A percentile compares a stretch with the other conserved stretches of the same genome.
Conservation (phyloP, 352 stramenopile genomes). For the Phytophthora hybrid region DNA sequence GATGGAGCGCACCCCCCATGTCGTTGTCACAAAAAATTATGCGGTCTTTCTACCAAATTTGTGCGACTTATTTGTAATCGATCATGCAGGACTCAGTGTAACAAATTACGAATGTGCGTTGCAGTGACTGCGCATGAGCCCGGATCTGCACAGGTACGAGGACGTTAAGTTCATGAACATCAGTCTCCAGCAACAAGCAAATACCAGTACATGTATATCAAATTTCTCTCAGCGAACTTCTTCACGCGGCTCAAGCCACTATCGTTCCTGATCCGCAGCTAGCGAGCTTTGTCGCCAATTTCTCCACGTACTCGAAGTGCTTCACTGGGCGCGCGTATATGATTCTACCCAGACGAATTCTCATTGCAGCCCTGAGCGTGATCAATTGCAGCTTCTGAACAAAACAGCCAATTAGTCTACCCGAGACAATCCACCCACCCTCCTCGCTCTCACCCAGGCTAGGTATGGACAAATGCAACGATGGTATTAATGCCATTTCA, state of each 20-base stretch:
- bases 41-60: too few species aligned
- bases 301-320: conserved; percentile 76
- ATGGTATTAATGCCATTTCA: too few species aligned
- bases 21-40: too few species aligned
- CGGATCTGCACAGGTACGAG: conserved; percentile 72
- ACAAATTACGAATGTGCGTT: conserved; percentile 96
- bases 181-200: neutral
- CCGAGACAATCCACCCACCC: too few species aligned
- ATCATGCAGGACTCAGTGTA: conserved; percentile 98
- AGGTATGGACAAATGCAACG: too few species aligned
- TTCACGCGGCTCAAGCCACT: conserved; percentile 97
- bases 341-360: conserved; percentile 86
- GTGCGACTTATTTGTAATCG: conserved; percentile 85
- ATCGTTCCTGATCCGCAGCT: conserved; percentile 95
- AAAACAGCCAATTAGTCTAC: neutral
- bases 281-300: conserved; percentile 93
- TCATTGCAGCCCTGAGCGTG: conserved; percentile 89
- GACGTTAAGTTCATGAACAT: neutral
- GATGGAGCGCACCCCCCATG: too few species aligned
- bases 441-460: too few species aligned
- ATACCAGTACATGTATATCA: neutral
- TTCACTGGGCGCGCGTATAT: conserved; percentile 88
- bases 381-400: conserved; percentile 94
- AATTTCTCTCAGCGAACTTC: conserved; percentile 63
- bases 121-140: conserved; percentile 95